A percentile compares a stretch with the other conserved stretches of the same genome.
These are phyloP conservation scores for Penicillium sp. DNA, from an alignment of 2,329 filamentous ascomycete genomes.

Conservation along the genomic window DNA sequence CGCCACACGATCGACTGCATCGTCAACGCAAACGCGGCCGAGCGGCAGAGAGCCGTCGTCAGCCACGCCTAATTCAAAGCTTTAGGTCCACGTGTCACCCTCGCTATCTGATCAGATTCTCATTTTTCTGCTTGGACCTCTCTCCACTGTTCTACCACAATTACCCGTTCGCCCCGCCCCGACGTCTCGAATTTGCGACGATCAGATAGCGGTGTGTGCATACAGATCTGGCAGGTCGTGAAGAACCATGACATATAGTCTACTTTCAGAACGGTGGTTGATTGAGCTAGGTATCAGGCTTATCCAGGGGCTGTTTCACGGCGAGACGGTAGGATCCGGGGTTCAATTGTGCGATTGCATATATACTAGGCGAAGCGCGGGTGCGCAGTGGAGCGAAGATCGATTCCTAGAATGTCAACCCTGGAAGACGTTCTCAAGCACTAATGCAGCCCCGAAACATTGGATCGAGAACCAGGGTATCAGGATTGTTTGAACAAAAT, in stretches of 20 bases:
- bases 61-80: too few species aligned
- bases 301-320: too few species aligned
- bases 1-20: background rate
- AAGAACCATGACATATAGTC: too few species aligned
- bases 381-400: background rate
- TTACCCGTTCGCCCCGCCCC: background rate
- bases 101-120: background rate
- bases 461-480: background rate
- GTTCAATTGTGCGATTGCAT: too few species aligned
- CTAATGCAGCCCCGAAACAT: background rate
- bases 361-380: too few species aligned
- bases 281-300: too few species aligned
- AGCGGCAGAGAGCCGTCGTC: too few species aligned
- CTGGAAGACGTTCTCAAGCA: background rate
- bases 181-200: background rate
- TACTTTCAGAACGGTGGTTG: too few species aligned
- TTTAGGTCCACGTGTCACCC: too few species aligned
- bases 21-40: background rate
- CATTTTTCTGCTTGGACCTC: background rate
- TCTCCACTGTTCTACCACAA: background rate
- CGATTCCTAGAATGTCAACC: background rate
- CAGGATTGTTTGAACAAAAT: background rate
- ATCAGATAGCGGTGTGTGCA: background rate
- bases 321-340: too few species aligned
- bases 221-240: too few species aligned